phyloP scores from a whole-genome alignment of 192 early-diverging fungal species.

The Backusella morwellensis region DNA sequence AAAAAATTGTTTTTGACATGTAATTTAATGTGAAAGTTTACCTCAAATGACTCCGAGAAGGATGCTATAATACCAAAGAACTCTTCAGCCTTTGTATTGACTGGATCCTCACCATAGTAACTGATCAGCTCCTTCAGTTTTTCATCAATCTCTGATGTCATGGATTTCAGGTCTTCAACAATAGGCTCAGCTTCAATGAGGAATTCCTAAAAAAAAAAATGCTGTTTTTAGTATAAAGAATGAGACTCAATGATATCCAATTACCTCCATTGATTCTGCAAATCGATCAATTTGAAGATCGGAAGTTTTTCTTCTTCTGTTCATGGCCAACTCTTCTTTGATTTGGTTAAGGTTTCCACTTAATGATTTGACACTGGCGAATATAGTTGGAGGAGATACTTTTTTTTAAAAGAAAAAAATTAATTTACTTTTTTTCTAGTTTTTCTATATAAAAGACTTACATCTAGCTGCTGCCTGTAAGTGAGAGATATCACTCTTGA shows the following conservation, averaged over 20 bases:
- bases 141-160: slow-evolving; percentile 43
- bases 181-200: slow-evolving; percentile 40
- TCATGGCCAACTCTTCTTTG: slow-evolving; percentile 41
- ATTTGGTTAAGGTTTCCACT: slow-evolving; percentile 41
- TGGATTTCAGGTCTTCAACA: slow-evolving; percentile 35
- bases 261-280: slow-evolving; percentile 50
- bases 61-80: slow-evolving; percentile 52
- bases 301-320: slow-evolving; percentile 16
- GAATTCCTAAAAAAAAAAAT: slow-evolving; percentile 40
- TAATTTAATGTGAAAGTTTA: neutral
- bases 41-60: slow-evolving; percentile 44
- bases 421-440: neutral
- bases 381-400: slow-evolving; percentile 44
- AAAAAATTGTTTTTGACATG: neutral
- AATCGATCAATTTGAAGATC: slow-evolving; percentile 47
- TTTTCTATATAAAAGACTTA: slow-evolving; percentile 5
- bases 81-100: slow-evolving; percentile 46
- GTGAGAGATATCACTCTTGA: slow-evolving; percentile 50
- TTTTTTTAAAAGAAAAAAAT: neutral
- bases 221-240: neutral
- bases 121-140: slow-evolving; percentile 40
- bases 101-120: slow-evolving; percentile 55
- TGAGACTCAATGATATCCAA: neutral
- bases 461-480: slow-evolving; percentile 47
- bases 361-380: slow-evolving; percentile 44